These are phyloP conservation scores for Citrus maxima DNA, from an alignment of 345 rosid species.

Conservation along the genomic window DNA sequence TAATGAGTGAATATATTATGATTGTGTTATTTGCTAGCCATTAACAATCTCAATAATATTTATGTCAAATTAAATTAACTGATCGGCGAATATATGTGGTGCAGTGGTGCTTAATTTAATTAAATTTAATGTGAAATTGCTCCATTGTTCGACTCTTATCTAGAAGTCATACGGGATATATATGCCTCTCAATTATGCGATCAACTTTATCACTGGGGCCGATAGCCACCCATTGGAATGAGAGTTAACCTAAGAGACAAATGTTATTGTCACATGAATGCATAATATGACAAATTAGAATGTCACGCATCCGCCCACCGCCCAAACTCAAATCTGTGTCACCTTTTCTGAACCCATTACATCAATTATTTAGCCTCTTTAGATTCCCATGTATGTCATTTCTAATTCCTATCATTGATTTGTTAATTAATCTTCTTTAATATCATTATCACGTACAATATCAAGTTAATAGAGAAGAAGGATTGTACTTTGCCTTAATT, in stretches of 20 bases:
- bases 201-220: conserved; percentile 14
- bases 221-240: conserved; percentile 11
- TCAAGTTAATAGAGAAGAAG: not conserved
- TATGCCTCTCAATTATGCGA: not conserved
- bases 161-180: not conserved
- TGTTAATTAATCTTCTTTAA: not conserved
- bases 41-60: too few species aligned
- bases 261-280: conserved; percentile 3
- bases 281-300: conserved; percentile 23
- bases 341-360: conserved; percentile 3
- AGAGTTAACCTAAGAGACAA: conserved; percentile 23
- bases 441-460: not conserved
- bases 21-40: too few species aligned
- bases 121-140: not conserved
- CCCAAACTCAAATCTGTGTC: conserved; percentile 24
- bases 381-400: not conserved
- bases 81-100: not conserved
- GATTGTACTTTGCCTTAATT: not conserved
- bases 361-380: conserved; percentile 12
- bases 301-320: conserved; percentile 31
- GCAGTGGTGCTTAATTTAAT: too few species aligned
- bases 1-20: too few species aligned
- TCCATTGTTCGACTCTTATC: conserved; percentile 8
- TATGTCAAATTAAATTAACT: not conserved
- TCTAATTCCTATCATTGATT: not conserved